These are phyloP conservation scores for Lotus japonicus DNA, from an alignment of 306 rosid species.

Conservation along the genomic window DNA sequence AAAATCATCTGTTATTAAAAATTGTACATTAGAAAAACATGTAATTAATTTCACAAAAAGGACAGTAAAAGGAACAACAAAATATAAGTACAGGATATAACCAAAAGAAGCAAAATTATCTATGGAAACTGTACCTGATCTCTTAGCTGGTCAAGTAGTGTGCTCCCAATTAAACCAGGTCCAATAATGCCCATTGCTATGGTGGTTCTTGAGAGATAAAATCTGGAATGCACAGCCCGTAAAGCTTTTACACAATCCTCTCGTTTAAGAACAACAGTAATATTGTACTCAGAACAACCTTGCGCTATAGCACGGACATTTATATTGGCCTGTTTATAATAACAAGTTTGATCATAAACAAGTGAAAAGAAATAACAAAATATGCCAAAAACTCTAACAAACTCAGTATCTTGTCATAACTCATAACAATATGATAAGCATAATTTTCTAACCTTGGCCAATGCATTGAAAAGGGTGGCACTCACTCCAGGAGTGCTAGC, in stretches of 20 bases:
- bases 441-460: conserved; percentile 74
- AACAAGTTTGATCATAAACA: conserved; percentile 18
- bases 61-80: neutral
- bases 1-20: too few species aligned
- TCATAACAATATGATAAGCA: conserved; percentile 6
- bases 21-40: neutral
- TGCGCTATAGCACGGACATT: conserved; percentile 99
- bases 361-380: neutral
- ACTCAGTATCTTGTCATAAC: neutral
- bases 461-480: conserved; percentile 92
- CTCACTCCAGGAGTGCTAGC: conserved; percentile 99
- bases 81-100: neutral
- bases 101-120: neutral
- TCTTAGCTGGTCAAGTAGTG: conserved; percentile 90
- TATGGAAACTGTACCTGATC: conserved; percentile 69
- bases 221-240: conserved; percentile 95
- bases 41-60: neutral
- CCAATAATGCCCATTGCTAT: conserved; percentile 95
- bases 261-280: conserved; percentile 82
- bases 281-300: conserved; percentile 96
- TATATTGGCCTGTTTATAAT: conserved; percentile 69
- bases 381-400: neutral
- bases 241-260: conserved; percentile 94
- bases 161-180: conserved; percentile 93
- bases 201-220: conserved; percentile 90